Base-by-base conservation (phyloP, 2,329 filamentous ascomycete species). In the Alternaria longipes region DNA sequence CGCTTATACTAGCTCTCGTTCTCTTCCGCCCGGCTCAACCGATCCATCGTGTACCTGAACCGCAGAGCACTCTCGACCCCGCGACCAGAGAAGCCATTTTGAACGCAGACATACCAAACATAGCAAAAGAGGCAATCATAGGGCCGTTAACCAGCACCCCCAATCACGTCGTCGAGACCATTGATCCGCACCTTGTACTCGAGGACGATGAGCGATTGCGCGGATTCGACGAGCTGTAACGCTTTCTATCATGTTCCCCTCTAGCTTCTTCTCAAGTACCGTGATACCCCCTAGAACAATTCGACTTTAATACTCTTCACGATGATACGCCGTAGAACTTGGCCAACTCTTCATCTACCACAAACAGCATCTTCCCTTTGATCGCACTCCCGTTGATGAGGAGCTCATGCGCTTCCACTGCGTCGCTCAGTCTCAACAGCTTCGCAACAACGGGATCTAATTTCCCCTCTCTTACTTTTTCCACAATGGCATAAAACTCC, bases 1-100 rank as follows among this genome's bases (percentile, higher is more conserved):
- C 74, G 81, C 5, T 81, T 41, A 60, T 90, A 36, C 66, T 86
- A 3, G 60, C 87, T 18, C 62, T 85, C 3, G 75, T 86, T 8
- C 56, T 78, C 32, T 74, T 79, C 41, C 72, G 77, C 47, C 74
- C 77, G 9, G 62, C 77, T 26, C 73, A 64, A 45, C 68, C 73
- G 1, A 61, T 62, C 3, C 54, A 71, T 11, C 24, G 46, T 14
- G 45, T 53, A 9, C 34, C 59, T 8, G 30, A 65, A 16, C 57
- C 58, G 1, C 63, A 66, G 11, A 55, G 47, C 1, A 40, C 52
- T 3, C 60, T 71, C 3, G 66, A 71, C 26, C 66, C 71, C 32
- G 59, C 59, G 2, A 55, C 68, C 3, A 69, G 67, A 34, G 65
- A 62, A 3, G 66, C 70, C 26, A 63, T 76, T n/a, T 32, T 66